A percentile compares a stretch with the other conserved stretches of the same genome.
These are phyloP conservation scores for Penicillium manginii DNA, from an alignment of 495 filamentous ascomycete species.

Conservation along the genomic window DNA sequence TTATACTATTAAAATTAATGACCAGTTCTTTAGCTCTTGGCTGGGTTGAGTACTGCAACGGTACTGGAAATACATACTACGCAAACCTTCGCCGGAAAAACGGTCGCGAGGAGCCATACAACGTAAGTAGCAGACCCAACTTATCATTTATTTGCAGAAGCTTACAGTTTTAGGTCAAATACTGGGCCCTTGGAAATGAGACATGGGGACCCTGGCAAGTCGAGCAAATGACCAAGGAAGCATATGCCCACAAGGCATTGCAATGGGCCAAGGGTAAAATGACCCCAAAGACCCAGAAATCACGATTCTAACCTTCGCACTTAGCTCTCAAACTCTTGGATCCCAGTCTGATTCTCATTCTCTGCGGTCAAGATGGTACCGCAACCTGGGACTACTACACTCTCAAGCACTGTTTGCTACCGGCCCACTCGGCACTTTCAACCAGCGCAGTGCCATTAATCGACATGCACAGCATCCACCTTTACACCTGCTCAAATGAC, in stretches of 20 bases:
- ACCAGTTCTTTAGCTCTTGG: constrained; percentile 52
- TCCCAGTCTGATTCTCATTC: constrained; percentile 64
- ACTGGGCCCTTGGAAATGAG: constrained; percentile 75
- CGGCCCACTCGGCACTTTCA: constrained; percentile 41
- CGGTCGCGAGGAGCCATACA: constrained; percentile 72
- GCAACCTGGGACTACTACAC: constrained; percentile 74
- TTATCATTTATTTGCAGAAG: neutral
- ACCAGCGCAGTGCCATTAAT: constrained; percentile 59
- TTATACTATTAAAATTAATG: neutral
- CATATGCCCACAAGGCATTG: constrained; percentile 73
- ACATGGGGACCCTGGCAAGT: constrained; percentile 82
- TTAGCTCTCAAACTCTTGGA: constrained; percentile 73
- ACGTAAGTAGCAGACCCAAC: constrained; percentile 41
- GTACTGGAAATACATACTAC: constrained; percentile 71
- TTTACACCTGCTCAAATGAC: constrained; percentile 64
- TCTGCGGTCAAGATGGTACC: constrained; percentile 72
- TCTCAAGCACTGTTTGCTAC: constrained; percentile 62
- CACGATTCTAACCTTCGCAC: neutral
- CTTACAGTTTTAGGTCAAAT: constrained; percentile 51
- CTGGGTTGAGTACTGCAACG: constrained; percentile 85
- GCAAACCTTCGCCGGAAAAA: constrained; percentile 75
- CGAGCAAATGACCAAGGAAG: constrained; percentile 71
- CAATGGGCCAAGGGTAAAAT: constrained; percentile 73
- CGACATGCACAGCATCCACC: constrained; percentile 73
- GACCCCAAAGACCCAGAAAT: neutral